Evolutionary conservation across 1,284 basidiomycete species (phyloP), one percentile per base, ranked within the genome.

Genomic region (Microbotryomycetes sp.): DNA sequence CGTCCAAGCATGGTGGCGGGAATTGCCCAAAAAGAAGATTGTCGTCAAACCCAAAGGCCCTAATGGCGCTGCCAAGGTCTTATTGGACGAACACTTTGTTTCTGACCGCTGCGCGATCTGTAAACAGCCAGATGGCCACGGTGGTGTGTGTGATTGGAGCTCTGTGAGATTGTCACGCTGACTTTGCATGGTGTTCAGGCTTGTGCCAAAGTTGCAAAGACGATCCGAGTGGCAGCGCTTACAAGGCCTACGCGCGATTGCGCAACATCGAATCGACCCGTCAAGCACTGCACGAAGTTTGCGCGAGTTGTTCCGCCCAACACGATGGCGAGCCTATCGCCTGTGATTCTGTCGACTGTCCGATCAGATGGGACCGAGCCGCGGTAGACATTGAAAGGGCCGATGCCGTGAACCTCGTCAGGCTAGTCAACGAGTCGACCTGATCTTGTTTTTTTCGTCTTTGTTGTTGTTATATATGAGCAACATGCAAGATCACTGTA

Each of bases 331-430:
- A 91, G 59, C 78, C 81, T 0, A 81, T 86, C 54, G 75, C 80
- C 49, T 96, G 91, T 75, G 83, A 87, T 70, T 90, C 88, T 4
- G 77, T 89, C 55, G 91, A 94, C 72, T 96, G 91, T 72, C 81
- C 85, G 0, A 86, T 88, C 81, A 74, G 90, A 31, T 96, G 85
- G 70, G 82, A 85, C 31, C 80, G 89, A 23, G 82, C 81, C 63
- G 85, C 83, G 70, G 81, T 83, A 2, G 82, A 85, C 67, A 52
- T 27, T 24, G 50, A 52, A 18, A 29, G 24, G 28, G n/a, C 24
- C 5, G 23, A 54, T 5, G 16, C 30, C 7, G 9, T 21, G 23
- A 31, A 45, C 27, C 26, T 59, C 4, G 16, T 16, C 1, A 48
- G 11, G 16, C 28, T 29, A 26, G n/a, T 59, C n/a, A n/a, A n/a